phyloP scores from a whole-genome alignment of 805 yeast species.

The Metschnikowia sp. region DNA sequence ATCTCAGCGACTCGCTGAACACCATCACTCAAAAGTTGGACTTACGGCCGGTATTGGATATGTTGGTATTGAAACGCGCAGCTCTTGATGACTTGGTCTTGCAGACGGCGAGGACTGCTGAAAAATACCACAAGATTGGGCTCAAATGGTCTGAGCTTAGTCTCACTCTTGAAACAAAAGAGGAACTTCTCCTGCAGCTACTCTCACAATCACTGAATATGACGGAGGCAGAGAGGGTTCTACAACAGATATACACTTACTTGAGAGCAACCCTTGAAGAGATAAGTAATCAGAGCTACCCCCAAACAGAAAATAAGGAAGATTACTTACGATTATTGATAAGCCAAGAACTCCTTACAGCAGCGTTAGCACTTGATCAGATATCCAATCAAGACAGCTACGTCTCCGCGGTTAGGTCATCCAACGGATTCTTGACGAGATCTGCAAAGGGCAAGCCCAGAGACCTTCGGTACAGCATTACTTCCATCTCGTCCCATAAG shows the following conservation, averaged over 20 bases:
- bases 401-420: conserved; percentile 2
- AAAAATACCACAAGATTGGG: conserved; percentile 26
- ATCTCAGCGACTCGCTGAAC: conserved; percentile 33
- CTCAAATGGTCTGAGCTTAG: conserved; percentile 28
- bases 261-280: not conserved
- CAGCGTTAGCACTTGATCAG: conserved; percentile 10
- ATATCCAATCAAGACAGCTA: not conserved
- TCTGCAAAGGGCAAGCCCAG: not conserved
- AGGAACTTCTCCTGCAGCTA: conserved; percentile 20
- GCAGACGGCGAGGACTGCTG: conserved; percentile 25
- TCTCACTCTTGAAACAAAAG: conserved; percentile 23
- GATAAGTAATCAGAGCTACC: not conserved
- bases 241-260: not conserved
- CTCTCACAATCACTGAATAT: not conserved
- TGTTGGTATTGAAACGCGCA: conserved; percentile 27
- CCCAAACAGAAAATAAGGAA: not conserved
- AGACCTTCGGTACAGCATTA: conserved; percentile 8
- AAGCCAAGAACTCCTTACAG: conserved; percentile 9
- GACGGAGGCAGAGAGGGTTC: not conserved
- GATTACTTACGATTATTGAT: conserved; percentile 3
- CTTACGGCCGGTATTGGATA: conserved; percentile 29
- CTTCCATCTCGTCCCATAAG: conserved; percentile 2
- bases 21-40: conserved; percentile 32
- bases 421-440: not conserved
- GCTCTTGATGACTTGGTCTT: conserved; percentile 26